Base-by-base conservation (phyloP, 495 filamentous ascomycete species). In the Niebla homalea region DNA sequence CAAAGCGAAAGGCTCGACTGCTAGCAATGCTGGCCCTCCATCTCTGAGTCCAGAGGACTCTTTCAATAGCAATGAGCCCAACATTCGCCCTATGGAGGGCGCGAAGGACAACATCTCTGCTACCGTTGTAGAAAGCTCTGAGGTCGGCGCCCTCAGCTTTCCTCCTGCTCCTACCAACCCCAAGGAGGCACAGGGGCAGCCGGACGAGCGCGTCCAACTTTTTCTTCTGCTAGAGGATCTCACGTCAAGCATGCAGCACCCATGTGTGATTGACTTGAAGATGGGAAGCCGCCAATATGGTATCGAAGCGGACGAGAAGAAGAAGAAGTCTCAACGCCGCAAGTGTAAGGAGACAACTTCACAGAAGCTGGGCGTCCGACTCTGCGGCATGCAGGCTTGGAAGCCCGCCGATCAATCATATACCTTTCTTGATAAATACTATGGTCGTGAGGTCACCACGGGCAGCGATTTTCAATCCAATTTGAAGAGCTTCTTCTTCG, bases 281-380 rank as follows among this genome's bases (percentile, higher is more conserved):
- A 98, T 98, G 92, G 92, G 92, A 11, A 98, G 92, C n/a, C 80
- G 92, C 3, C 92, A 98, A 62, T 96, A 96, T 65, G 92, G 92
- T 14, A 77, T 96, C n/a, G 89, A 96, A 52, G 92, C 92, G 8
- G 77, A 74, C 44, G 81, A 89, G 37, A 89, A 92, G 67, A 98
- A 98, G 63, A 85, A 87, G 50, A 81, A 85, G 49, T 96, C 92
- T 0, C 92, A 98, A 64, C 78, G 85, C 43, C 81, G 82, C 46
- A 98, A 98, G 64, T 95, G 90, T 62, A 84, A 86, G 53, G 80
- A 77, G 50, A 98, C 92, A 5, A 98, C 92, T 1, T 96, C 92
- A 3, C 81, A 83, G 51, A 80, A 89, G 66, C 74, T 97, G 1
- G 92, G 92, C 8, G 92, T 98, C 8, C 80, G 92, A 22, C 78